Conservation (phyloP, 352 stramenopile species). For the Pythium aquatile region DNA sequence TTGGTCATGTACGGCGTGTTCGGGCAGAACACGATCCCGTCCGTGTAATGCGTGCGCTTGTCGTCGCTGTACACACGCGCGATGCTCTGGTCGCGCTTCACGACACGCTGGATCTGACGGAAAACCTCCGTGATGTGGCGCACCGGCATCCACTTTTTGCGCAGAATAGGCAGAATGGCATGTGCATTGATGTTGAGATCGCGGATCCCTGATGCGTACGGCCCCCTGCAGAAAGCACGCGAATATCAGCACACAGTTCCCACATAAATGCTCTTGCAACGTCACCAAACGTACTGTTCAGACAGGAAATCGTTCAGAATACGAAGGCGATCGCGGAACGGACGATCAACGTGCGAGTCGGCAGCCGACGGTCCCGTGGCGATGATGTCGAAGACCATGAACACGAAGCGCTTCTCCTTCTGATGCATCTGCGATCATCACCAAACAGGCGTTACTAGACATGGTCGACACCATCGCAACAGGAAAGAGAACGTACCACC, state of each 20-base stretch:
- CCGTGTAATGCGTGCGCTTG: conserved; percentile 86
- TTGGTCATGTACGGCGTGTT: conserved; percentile 83
- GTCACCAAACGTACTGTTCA: conserved; percentile 56
- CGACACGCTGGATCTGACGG: conserved; percentile 72
- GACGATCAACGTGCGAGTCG: conserved; percentile 78
- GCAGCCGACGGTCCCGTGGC: conserved; percentile 61
- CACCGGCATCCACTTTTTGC: conserved; percentile 81
- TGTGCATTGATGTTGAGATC: conserved; percentile 62
- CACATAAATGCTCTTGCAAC: conserved; percentile 2
- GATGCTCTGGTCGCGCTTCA: conserved; percentile 76
- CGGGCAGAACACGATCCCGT: conserved; percentile 89
- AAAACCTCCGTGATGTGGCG: conserved; percentile 85
- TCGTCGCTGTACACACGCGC: conserved; percentile 79
- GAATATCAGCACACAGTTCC: not conserved
- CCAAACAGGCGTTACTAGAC: conserved; percentile 1
- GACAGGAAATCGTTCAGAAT: conserved; percentile 85
- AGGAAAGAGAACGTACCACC: conserved; percentile 48
- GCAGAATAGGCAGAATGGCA: conserved; percentile 70
- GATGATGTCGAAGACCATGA: conserved; percentile 91
- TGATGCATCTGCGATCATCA: conserved; percentile 60
- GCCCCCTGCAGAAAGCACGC: conserved; percentile 38
- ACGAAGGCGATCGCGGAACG: conserved; percentile 74
- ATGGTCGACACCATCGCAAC: conserved; percentile 2
- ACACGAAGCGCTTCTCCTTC: conserved; percentile 82
- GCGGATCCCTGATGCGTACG: conserved; percentile 65